phyloP scores from a whole-genome alignment of 1,284 basidiomycete species.

The Mycena citricolor region DNA sequence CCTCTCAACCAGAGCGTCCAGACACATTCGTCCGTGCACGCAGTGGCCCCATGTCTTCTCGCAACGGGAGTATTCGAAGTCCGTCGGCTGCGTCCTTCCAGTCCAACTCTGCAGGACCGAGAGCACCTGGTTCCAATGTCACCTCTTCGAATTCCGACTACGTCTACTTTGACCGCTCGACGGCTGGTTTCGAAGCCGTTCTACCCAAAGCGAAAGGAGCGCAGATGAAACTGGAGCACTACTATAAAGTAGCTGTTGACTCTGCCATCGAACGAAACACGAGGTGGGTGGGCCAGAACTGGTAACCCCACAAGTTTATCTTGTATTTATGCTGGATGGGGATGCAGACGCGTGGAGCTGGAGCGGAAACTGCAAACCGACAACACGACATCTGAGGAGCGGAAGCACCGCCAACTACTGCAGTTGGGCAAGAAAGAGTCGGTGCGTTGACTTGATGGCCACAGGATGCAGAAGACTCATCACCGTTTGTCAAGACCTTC shows the following conservation, averaged over 20 bases:
- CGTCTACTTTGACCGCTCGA: slow-evolving; percentile 84
- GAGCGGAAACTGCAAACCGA: slow-evolving; percentile 77
- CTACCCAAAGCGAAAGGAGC: slow-evolving; percentile 82
- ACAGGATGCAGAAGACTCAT: background rate
- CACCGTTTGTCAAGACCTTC: slow-evolving; percentile 46
- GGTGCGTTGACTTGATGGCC: no score
- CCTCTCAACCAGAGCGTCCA: no score
- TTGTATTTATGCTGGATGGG: slow-evolving; percentile 2
- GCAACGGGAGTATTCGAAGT: no score
- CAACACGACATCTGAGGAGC: slow-evolving; percentile 65
- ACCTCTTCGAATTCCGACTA: slow-evolving; percentile 56
- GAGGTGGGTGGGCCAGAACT: slow-evolving; percentile 48
- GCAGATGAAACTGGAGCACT: slow-evolving; percentile 88
- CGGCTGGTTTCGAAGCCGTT: slow-evolving; percentile 70
- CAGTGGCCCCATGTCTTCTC: no score
- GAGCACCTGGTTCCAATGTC: no score
- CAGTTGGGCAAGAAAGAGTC: slow-evolving; percentile 85
- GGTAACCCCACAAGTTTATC: slow-evolving; percentile 5
- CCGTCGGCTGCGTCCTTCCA: no score
- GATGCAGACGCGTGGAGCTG: slow-evolving; percentile 74
- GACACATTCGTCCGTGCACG: no score
- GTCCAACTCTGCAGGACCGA: no score
- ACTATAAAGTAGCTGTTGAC: slow-evolving; percentile 90
- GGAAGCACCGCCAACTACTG: slow-evolving; percentile 77
- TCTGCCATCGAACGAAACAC: slow-evolving; percentile 87